Evolutionary conservation across 2,329 filamentous ascomycete genomes (phyloP), one percentile per base, ranked within the genome.

Genomic region (Camptophora hylomeconis): DNA sequence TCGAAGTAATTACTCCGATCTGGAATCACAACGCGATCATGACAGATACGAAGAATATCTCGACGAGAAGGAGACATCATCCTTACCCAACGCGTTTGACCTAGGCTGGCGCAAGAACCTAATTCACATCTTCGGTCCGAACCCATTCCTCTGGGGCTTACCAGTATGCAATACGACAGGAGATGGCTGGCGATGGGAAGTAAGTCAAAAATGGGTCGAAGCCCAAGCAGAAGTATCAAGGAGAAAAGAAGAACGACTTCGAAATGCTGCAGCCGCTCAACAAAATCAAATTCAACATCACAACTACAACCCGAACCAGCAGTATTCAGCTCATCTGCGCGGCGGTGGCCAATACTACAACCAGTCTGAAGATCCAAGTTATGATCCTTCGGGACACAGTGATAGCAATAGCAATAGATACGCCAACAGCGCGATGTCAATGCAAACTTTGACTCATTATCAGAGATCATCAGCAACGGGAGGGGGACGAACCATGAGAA

Each of bases 131-230:
- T 83, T 98, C 41, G 89, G 89, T 0, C 69, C 72, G 1, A 70
- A 61, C 1, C 75, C 74, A 2, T 54, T 70, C 15, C 61, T 89
- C 6, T 95, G 89, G 87, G 58, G 65, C 16, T 37, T 95, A 2
- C 89, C 89, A 0, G 60, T 95, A 24, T 73, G 70, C 52, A 95
- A 80, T 47, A 92, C 84, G 2, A 80, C 73, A 0, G 87, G 87
- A 18, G 82, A 98, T 51, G 89, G 89, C 13, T 98, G 87, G 87
- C 67, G 65, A 24, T 98, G 89, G 89, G 84, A 94, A 46, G 70
- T 86, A 1, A 92, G 75, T 47, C 66, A 71, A 1, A 72, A 71
- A 41, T 98, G 89, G 80, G 39, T 80, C 3, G 72, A 75, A 19
- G 79, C 76, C 27, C 51, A 55, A 16, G 49, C 48, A 21, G 51